These are phyloP conservation scores for Talaromyces proteolyticus DNA, from an alignment of 495 filamentous ascomycete species.

Conservation along the genomic window DNA sequence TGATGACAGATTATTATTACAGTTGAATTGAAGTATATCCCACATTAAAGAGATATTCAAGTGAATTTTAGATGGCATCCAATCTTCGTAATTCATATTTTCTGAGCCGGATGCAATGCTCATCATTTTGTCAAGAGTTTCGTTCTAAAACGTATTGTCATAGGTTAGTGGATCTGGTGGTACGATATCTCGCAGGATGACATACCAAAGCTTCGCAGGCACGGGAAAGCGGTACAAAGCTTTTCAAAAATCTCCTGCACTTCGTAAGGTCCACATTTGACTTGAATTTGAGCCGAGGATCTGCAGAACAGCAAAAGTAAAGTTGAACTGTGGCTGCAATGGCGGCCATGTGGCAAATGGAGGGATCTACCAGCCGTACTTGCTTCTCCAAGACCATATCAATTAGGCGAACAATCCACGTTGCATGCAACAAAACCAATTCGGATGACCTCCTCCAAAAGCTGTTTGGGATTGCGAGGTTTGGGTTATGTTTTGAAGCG, in stretches of 20 bases:
- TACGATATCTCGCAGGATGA: neutral
- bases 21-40: conserved; percentile 38
- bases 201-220: conserved; percentile 32
- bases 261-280: conserved; percentile 39
- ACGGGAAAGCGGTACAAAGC: conserved; percentile 31
- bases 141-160: conserved; percentile 19
- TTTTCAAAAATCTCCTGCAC: conserved; percentile 35
- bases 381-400: conserved; percentile 43
- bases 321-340: conserved; percentile 41
- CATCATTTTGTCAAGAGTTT: conserved; percentile 34
- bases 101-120: conserved; percentile 37
- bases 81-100: conserved; percentile 31
- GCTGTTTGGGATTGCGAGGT: conserved; percentile 38
- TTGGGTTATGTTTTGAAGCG: conserved; percentile 38
- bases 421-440: conserved; percentile 36
- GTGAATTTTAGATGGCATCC: conserved; percentile 40
- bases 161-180: neutral
- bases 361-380: conserved; percentile 36
- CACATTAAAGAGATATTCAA: conserved; percentile 47
- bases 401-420: conserved; percentile 43
- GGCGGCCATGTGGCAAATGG: conserved; percentile 36
- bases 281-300: conserved; percentile 37
- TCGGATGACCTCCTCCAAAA: conserved; percentile 42
- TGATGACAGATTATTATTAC: conserved; percentile 11
- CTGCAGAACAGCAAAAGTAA: conserved; percentile 39